These are phyloP conservation scores for Ceratocystis cubensis DNA, from an alignment of 2,329 filamentous ascomycete genomes.

Conservation along the genomic window DNA sequence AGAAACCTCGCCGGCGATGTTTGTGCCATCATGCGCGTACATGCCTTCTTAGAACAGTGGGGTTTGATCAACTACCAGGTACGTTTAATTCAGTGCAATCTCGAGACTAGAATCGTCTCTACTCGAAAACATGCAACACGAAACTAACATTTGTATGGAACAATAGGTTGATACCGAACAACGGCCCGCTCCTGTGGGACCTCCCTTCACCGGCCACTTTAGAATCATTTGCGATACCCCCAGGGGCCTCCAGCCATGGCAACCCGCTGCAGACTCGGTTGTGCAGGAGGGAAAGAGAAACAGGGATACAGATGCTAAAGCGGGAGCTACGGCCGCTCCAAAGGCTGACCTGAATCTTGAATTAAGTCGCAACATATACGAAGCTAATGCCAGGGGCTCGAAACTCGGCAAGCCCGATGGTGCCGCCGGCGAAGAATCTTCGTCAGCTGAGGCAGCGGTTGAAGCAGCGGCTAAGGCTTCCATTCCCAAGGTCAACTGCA, in stretches of 20 bases:
- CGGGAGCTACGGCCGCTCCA: slow-evolving; percentile 48
- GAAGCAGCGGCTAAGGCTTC: slow-evolving; percentile 55
- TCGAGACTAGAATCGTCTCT: neutral
- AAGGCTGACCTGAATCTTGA: slow-evolving; percentile 86
- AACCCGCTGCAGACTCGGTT: slow-evolving; percentile 68
- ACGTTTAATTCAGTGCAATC: slow-evolving; percentile 23
- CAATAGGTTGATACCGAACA: slow-evolving; percentile 85
- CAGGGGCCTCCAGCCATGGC: slow-evolving; percentile 85
- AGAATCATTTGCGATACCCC: slow-evolving; percentile 91
- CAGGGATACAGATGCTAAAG: slow-evolving; percentile 60
- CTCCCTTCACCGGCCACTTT: slow-evolving; percentile 96
- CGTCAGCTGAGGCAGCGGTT: slow-evolving; percentile 48
- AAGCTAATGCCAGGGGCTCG: slow-evolving; percentile 67
- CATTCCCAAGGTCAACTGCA: slow-evolving; percentile 64
- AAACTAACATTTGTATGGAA: slow-evolving; percentile 7
- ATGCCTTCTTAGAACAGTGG: slow-evolving; percentile 97
- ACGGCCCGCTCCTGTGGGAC: slow-evolving; percentile 85
- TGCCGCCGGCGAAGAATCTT: slow-evolving; percentile 64
- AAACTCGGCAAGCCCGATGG: slow-evolving; percentile 57
- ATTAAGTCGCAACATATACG: slow-evolving; percentile 89
- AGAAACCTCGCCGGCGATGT: slow-evolving; percentile 94
- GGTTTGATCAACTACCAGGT: slow-evolving; percentile 98
- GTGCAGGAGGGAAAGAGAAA: slow-evolving; percentile 49
- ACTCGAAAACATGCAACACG: neutral
- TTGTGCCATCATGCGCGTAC: slow-evolving; percentile 97